phyloP scores from a whole-genome alignment of 2,329 filamentous ascomycete genomes.

The Neonectria hederae region DNA sequence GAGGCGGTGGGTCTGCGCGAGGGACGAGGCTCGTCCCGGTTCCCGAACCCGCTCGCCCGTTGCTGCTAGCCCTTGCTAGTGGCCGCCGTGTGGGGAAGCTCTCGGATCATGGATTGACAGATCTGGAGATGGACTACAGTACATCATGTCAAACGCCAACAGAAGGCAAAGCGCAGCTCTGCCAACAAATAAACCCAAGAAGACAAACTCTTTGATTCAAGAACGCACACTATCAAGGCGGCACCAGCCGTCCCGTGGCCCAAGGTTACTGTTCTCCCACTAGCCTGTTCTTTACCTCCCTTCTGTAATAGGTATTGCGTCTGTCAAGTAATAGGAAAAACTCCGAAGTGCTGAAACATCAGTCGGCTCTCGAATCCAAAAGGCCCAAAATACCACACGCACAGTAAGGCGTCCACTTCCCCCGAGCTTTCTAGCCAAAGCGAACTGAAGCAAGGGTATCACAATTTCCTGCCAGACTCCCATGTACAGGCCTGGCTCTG shows the following conservation, averaged over 20 bases:
- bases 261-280: not conserved
- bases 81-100: constrained; percentile 15
- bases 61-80: not conserved
- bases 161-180: not conserved
- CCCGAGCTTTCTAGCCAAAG: constrained; percentile 9
- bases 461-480: constrained; percentile 8
- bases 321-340: constrained; percentile 1
- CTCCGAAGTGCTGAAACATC: constrained; percentile 10
- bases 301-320: not conserved
- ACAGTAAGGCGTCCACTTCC: constrained; percentile 9
- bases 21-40: constrained; percentile 24
- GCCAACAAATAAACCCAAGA: not conserved
- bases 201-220: not conserved
- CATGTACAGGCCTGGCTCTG: constrained; percentile 8
- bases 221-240: constrained; percentile 6
- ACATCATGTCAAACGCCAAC: not conserved
- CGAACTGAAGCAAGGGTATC: constrained; percentile 25
- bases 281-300: not conserved
- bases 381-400: not conserved
- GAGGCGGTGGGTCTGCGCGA: constrained; percentile 7
- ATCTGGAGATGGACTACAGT: not conserved
- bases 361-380: not conserved
- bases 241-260: not conserved
- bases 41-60: not conserved
- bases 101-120: constrained; percentile 2